Conservation (phyloP, 176 grass and related monocot genomes). For the Poa pratensis region DNA sequence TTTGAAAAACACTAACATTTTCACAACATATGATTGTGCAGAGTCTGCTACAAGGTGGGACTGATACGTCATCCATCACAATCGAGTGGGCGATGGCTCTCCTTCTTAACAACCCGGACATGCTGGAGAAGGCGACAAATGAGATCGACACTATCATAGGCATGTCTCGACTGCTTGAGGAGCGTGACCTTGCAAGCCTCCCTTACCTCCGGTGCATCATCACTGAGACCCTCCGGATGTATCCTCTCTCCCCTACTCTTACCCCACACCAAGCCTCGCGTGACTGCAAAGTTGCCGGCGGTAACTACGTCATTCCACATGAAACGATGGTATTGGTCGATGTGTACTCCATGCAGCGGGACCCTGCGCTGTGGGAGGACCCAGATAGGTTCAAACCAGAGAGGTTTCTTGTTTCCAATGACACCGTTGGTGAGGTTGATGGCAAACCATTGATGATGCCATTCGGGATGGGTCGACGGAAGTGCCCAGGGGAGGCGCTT, state of each 20-base stretch:
- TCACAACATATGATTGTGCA: not conserved
- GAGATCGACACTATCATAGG: constrained; percentile 54
- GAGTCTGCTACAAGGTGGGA: constrained; percentile 53
- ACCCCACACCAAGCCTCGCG: constrained; percentile 23
- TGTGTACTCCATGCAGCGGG: constrained; percentile 54
- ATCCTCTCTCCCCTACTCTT: constrained; percentile 25
- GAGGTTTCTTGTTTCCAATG: constrained; percentile 37
- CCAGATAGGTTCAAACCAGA: constrained; percentile 29
- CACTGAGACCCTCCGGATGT: constrained; percentile 48
- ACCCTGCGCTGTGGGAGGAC: constrained; percentile 31
- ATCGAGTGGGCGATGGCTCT: constrained; percentile 64
- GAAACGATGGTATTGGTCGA: constrained; percentile 56
- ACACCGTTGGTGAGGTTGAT: not conserved
- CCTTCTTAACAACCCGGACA: constrained; percentile 43
- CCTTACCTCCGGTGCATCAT: constrained; percentile 52
- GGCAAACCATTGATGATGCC: constrained; percentile 51
- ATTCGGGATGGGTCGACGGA: constrained; percentile 57
- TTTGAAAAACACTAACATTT: not conserved
- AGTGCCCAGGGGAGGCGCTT: constrained; percentile 53
- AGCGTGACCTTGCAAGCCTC: constrained; percentile 51
- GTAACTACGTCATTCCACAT: not conserved
- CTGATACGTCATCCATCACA: constrained; percentile 48
- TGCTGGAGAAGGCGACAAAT: not conserved
- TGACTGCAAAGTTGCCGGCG: not conserved
- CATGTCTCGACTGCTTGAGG: constrained; percentile 37